Evolutionary conservation across 1,284 basidiomycete species (phyloP), one percentile per base, ranked within the genome.

Genomic region (Cutaneotrichosporon spelunceum): DNA sequence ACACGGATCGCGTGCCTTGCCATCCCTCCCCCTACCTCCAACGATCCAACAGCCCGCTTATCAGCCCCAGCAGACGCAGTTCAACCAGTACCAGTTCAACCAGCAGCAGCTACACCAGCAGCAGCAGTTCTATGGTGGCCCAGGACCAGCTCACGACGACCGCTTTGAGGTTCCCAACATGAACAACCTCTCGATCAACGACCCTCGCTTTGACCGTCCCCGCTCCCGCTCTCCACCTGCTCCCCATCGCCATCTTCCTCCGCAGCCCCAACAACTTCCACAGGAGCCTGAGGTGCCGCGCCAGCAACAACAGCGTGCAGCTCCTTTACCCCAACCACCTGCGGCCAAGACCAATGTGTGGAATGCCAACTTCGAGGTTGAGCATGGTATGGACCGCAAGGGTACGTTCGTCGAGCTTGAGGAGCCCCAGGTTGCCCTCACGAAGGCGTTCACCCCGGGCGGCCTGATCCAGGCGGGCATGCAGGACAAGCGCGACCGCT

Each of bases 401-500:
- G 78, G 78, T 56, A 81, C 80, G 0, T 95, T 94, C 71, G 85
- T 95, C 53, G 88, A 91, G 71, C 81, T 94, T 42, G 91, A 93
- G 61, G 83, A 86, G 33, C 80, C 86, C 0, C 83, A 86, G 13
- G 85, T 87, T 48, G 86, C 86, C 24, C 87, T 93, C 82, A 93
- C 91, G 8, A 93, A 93, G 75, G 91, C 92, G 3, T 96, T 96
- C 76, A 89, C 90, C 0, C 92, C 94, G 3, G 93, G 96, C 67
- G 95, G 95, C 10, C 81, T 99, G 14, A 85, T 99, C 44, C 93
- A 93, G 64, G 92, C 93, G 49, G 95, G 94, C 34, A 84, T 97
- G 68, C 91, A 95, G 74, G 94, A 98, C 77, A 94, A 93, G 78
- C 87, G 93, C 72, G 93, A 96, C 73, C 86, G 93, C 49, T 95